phyloP scores from a whole-genome alignment of 768 basidiomycete species.

The Gloeostereum incarnatum region DNA sequence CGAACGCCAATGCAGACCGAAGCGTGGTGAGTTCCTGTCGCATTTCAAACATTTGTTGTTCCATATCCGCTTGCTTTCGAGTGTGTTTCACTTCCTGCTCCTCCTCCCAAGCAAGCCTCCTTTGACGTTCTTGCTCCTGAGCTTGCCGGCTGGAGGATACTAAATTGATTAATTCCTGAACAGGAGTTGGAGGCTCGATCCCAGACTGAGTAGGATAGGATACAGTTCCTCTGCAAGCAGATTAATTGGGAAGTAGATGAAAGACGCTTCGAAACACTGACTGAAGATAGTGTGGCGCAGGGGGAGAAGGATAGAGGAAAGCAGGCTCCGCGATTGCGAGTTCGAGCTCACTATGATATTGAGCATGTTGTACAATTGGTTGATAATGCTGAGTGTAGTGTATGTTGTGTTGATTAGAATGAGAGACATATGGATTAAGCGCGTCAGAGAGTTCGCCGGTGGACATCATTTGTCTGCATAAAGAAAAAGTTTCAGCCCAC shows the following conservation, averaged over 20 bases:
- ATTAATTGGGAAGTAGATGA: no score
- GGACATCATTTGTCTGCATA: no score
- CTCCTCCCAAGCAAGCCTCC: slow-evolving; percentile 59
- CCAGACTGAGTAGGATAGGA: no score
- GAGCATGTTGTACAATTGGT: slow-evolving; percentile 25
- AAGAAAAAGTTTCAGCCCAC: slow-evolving; percentile 4
- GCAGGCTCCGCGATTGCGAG: slow-evolving; percentile 43
- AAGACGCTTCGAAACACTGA: no score
- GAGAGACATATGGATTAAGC: slow-evolving; percentile 58
- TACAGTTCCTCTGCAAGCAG: no score
- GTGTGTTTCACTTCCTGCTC: slow-evolving; percentile 54
- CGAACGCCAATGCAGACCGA: slow-evolving; percentile 23
- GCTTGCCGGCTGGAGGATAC: slow-evolving; percentile 48
- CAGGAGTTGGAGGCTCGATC: no score
- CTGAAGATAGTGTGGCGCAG: no score
- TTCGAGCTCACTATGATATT: slow-evolving; percentile 59
- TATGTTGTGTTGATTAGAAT: slow-evolving; percentile 20
- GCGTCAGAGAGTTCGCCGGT: slow-evolving; percentile 74
- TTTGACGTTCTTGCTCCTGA: slow-evolving; percentile 48
- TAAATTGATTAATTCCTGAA: slow-evolving; percentile 55
- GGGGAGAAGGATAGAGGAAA: no score
- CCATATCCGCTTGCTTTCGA: slow-evolving; percentile 50
- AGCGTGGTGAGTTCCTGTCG: slow-evolving; percentile 41
- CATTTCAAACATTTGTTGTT: slow-evolving; percentile 44
- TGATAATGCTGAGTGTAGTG: slow-evolving; percentile 15